Base-by-base conservation (phyloP, 2,329 filamentous ascomycete genomes). In the Trichoderma breve region DNA sequence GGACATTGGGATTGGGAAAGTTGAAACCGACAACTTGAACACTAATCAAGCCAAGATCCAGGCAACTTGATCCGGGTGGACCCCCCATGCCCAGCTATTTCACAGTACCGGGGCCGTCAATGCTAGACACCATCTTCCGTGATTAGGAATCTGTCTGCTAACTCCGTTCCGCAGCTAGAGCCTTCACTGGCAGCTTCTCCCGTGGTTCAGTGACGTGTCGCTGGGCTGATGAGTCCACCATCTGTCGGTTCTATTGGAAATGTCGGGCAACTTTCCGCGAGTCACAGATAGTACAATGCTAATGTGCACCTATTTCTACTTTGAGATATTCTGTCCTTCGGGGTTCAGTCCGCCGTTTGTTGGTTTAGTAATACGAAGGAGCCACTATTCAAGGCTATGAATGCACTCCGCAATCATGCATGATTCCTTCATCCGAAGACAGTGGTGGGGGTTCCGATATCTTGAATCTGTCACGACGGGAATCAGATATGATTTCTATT, bases 211-310 rank as follows among this genome's bases (percentile, higher is more conserved):
- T 18, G 7, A 24, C 26, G 18, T 32, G n/a, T 47, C 36, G 55
- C 11, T 18, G 12, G 26, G 5, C 28, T 30, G n/a, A 21, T 34
- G n/a, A 14, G 47, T 53, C n/a, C 21, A 24, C 11, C 11, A 6
- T 53, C 21, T 21, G 21, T 21, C 47, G n/a, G n/a, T 21, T 53
- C 47, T 3, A 4, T 47, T 43, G 15, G 15, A 26, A 47, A 58
- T 60, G 7, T 18, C n/a, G n/a, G 34, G 65, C 65, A 68, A 68
- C 11, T 68, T 60, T 68, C 8, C 24, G 53, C 65, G 65, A 60
- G 57, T 28, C 18, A 7, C 36, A 51, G 18, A 28, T 30, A 28
- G 32, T 12, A 60, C 55, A 14, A 24, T 26, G 18, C 36, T 8
- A 28, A 67, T n/a, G 21, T 18, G 53, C 18, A 58, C 32, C 64